Conservation (phyloP, 148 eudicot species). For the Bassia scoparia region DNA sequence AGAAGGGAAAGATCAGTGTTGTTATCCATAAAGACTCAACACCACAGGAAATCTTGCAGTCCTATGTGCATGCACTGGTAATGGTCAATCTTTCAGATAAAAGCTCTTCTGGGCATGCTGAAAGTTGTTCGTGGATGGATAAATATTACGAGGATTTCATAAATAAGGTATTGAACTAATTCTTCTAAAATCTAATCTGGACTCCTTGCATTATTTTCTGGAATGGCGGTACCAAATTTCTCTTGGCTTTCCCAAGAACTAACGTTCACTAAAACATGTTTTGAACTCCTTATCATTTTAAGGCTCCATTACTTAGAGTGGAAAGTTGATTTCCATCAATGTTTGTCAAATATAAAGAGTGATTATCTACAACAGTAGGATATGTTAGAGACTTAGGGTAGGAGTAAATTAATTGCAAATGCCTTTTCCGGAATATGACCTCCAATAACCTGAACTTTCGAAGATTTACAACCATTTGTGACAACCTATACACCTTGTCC, state of each 20-base stretch:
- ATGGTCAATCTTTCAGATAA: slow-evolving; percentile 52
- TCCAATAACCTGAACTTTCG: no score
- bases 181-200: background rate
- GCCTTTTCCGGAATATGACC: no score
- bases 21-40: slow-evolving; percentile 74
- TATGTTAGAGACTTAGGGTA: no score
- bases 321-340: no score
- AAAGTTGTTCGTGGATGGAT: slow-evolving; percentile 82
- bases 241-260: background rate
- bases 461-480: no score
- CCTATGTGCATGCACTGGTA: slow-evolving; percentile 81
- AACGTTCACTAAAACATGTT: background rate
- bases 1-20: slow-evolving; percentile 49
- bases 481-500: no score
- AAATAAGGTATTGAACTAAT: slow-evolving; percentile 45
- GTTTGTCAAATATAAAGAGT: no score
- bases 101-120: slow-evolving; percentile 40
- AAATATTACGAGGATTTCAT: slow-evolving; percentile 58
- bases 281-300: no score
- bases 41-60: slow-evolving; percentile 58
- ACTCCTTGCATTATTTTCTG: background rate
- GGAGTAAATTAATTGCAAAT: no score
- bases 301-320: no score
- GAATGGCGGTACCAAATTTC: background rate
- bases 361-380: no score